Evolutionary conservation across 805 yeast species (phyloP).

Genomic region (Cyberlindnera americana): DNA sequence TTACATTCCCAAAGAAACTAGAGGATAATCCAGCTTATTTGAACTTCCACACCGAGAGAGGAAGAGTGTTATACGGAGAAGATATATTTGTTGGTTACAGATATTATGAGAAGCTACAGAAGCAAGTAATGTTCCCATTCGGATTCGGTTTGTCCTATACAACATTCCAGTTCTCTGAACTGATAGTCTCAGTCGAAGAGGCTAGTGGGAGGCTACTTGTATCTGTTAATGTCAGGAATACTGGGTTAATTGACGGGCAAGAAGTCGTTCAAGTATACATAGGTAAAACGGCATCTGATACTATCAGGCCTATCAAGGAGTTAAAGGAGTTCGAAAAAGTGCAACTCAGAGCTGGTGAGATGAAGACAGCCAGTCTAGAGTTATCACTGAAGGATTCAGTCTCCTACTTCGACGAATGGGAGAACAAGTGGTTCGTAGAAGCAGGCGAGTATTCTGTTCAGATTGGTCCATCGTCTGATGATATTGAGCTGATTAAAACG

Average conservation of each 20-base stretch:
- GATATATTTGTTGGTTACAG: constrained; percentile 64
- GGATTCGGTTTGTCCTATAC: constrained; percentile 65
- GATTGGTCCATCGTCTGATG: constrained; percentile 41
- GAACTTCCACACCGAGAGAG: constrained; percentile 48
- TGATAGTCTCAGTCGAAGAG: constrained; percentile 32
- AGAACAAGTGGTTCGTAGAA: constrained; percentile 48
- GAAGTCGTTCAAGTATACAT: constrained; percentile 58
- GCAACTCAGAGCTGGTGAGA: constrained; percentile 41
- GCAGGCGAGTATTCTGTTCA: constrained; percentile 47
- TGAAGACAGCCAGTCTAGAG: constrained; percentile 34
- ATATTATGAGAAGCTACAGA: constrained; percentile 50
- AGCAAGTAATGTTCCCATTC: constrained; percentile 52
- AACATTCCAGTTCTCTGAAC: constrained; percentile 38
- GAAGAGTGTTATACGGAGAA: constrained; percentile 58
- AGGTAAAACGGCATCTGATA: constrained; percentile 31
- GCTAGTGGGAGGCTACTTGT: constrained; percentile 27
- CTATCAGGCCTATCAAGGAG: constrained; percentile 54
- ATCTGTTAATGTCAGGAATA: constrained; percentile 42
- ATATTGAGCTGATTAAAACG: constrained; percentile 23
- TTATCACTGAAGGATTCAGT: constrained; percentile 45
- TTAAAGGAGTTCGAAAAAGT: constrained; percentile 56
- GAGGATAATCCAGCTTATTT: constrained; percentile 57
- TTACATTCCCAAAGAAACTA: constrained; percentile 49
- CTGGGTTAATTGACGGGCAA: constrained; percentile 45
- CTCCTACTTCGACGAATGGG: constrained; percentile 50